Evolutionary conservation across 345 rosid genomes (phyloP), one percentile per base, ranked within the genome.

Genomic region (Salix brachista): DNA sequence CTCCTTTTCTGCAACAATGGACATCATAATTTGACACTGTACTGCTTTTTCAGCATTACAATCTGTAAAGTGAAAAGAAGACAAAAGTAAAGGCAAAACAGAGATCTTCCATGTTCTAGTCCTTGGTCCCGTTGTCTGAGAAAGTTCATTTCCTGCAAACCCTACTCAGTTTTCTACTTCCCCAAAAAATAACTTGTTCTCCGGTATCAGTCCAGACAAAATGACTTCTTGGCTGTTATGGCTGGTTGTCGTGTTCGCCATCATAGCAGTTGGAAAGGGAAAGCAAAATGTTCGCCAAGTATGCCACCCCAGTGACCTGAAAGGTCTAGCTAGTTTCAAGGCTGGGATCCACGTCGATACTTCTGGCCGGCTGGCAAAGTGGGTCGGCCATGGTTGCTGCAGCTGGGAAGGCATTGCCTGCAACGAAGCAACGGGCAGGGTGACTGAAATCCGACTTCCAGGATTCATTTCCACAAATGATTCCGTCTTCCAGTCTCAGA

Each of bases 381-480:
- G 89, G 91, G 76, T 54, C 39, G 90, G 88, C 37, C 23, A 0
- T 4, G 48, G 79, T 39, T 89, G 90, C 71, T 88, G 91, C 79
- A 58, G 41, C 19, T 89, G 92, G 91, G 86, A 84, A 78, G 92
- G 91, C 42, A 70, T 88, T 76, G 65, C 67, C 28, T 89, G 92
- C 70, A 52, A 81, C 65, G 81, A 84, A 26, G 56, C 23, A 4
- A 83, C 88, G 0, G 86, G 87, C 6, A 81, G 92, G 14, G 90
- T 89, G 39, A 78, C 85, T 0, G 85, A 78, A 82, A 71, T 89
- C 73, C 81, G 37, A 56, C 88, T 89, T 50, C 72, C 88, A 3
- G 88, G 91, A 36, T 85, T 88, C 64, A 83, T 88, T 72, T 79
- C 92, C 21, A 60, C 80, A 0, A 76, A 71, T 0, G 89, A 79